phyloP scores from a whole-genome alignment of 2,329 filamentous ascomycete genomes.

The Tothia fuscella region DNA sequence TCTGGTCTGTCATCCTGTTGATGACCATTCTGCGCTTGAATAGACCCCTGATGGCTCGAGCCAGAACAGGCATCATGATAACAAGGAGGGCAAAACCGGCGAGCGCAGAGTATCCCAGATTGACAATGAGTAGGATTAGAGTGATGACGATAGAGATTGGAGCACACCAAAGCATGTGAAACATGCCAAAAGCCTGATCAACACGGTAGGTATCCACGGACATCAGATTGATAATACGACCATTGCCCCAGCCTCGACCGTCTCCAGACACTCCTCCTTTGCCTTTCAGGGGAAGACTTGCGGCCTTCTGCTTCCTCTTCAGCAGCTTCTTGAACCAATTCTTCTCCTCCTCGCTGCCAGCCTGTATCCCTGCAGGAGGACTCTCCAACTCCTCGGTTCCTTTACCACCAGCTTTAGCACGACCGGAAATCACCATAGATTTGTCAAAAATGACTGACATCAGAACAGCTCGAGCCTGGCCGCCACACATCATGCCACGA shows the following conservation, averaged over 20 bases:
- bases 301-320: slow-evolving; percentile 27
- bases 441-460: slow-evolving; percentile 88
- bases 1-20: slow-evolving; percentile 88
- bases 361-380: slow-evolving; percentile 31
- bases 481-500: slow-evolving; percentile 81
- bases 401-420: slow-evolving; percentile 72
- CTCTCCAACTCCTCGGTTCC: slow-evolving; percentile 26
- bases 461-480: slow-evolving; percentile 66
- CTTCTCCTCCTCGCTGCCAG: slow-evolving; percentile 38
- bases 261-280: slow-evolving; percentile 48
- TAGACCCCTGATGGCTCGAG: slow-evolving; percentile 62
- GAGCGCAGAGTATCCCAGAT: slow-evolving; percentile 79
- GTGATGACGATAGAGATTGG: slow-evolving; percentile 70
- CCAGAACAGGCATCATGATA: slow-evolving; percentile 65
- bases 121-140: slow-evolving; percentile 68
- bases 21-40: slow-evolving; percentile 66
- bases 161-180: slow-evolving; percentile 84
- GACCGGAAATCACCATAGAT: slow-evolving; percentile 74
- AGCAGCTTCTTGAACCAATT: slow-evolving; percentile 38
- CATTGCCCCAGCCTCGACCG: slow-evolving; percentile 80
- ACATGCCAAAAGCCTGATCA: slow-evolving; percentile 76
- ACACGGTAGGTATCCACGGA: slow-evolving; percentile 89
- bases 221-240: slow-evolving; percentile 86
- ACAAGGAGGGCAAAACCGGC: slow-evolving; percentile 77
- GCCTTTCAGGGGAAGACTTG: slow-evolving; percentile 28